Conservation (phyloP, 2,329 filamentous ascomycete species). For the Elsinoe ampelina region DNA sequence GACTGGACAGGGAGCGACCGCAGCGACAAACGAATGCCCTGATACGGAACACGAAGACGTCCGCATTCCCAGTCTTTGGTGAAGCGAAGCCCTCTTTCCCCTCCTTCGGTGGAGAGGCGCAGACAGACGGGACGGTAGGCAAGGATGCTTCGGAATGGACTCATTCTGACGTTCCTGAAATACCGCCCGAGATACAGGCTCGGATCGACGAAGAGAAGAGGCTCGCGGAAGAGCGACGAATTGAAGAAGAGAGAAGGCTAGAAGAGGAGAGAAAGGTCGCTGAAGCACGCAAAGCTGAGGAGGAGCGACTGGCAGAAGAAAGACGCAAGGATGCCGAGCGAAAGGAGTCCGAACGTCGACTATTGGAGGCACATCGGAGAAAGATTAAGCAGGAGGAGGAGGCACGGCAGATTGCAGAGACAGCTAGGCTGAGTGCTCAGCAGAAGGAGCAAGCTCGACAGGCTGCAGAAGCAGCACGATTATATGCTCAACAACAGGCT, state of each 20-base stretch:
- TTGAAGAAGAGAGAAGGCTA: not conserved
- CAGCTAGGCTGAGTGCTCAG: not conserved
- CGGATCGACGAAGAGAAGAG: conserved; percentile 8
- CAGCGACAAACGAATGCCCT: not conserved
- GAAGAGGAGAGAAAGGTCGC: not conserved
- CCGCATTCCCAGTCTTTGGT: not conserved
- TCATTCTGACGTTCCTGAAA: not conserved
- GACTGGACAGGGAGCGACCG: conserved; percentile 2
- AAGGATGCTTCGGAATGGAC: not conserved
- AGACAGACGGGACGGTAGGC: not conserved
- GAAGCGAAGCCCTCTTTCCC: not conserved
- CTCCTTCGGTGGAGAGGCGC: not conserved
- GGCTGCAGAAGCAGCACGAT: not conserved
- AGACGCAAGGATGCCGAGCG: conserved; percentile 1
- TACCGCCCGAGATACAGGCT: conserved; percentile 11
- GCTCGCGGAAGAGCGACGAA: not conserved
- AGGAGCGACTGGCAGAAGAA: not conserved
- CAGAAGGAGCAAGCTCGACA: not conserved
- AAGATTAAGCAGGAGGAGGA: conserved; percentile 5
- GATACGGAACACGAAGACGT: not conserved
- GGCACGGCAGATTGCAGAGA: conserved; percentile 1
- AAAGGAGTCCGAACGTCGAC: not conserved
- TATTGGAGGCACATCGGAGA: not conserved
- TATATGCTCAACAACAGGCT: not conserved
- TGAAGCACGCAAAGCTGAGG: not conserved